Base-by-base conservation (phyloP, 306 rosid genomes). In the Mucuna pruriens region DNA sequence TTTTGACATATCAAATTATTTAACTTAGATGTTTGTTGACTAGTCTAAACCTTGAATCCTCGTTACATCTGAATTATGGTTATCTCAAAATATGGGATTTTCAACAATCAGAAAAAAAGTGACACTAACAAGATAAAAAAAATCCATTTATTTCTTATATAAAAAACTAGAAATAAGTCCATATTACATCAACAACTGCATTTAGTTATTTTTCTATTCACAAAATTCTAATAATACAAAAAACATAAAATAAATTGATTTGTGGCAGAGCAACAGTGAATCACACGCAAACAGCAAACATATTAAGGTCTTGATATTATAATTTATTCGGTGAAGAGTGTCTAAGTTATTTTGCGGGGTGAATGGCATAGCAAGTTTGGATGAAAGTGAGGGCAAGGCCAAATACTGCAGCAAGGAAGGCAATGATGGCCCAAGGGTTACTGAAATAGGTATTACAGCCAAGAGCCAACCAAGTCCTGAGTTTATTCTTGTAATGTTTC, bases 381-480 rank as follows among this genome's bases (percentile, higher is more conserved):
- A 76, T 4, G 19, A 36, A 58, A 60, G 77, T 51, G 26, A 72
- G 77, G 38, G 3, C 46, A 33, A 72, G 45, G 11, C 45, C 77
- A 0, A 72, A 0, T 48, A 17, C 7, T 10, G 74, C 81, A 9
- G 65, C 83, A 0, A 29, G 0, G 58, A 89, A 83, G 15, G 75
- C 80, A 2, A 80, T 16, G 15, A 77, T 46, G 9, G 74, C 57
- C 87, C 86, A 82, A 0, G 88, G 87, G 76, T 9, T 67, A 44
- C 79, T 73, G 26, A 89, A 86, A 69, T 80, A 77, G 9, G 64
- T 51, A 23, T 54, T 55, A 61, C 1, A 9, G 49, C 4, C 22
- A 7, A 68, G 44, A 22, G 84, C 79, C 11, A 84, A 12, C 84
- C 86, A 89, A 0, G 75, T 83, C 83, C 39, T 70, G 20, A 33